Evolutionary conservation across 2,329 filamentous ascomycete genomes (phyloP).

Genomic region (Beauveria australis): DNA sequence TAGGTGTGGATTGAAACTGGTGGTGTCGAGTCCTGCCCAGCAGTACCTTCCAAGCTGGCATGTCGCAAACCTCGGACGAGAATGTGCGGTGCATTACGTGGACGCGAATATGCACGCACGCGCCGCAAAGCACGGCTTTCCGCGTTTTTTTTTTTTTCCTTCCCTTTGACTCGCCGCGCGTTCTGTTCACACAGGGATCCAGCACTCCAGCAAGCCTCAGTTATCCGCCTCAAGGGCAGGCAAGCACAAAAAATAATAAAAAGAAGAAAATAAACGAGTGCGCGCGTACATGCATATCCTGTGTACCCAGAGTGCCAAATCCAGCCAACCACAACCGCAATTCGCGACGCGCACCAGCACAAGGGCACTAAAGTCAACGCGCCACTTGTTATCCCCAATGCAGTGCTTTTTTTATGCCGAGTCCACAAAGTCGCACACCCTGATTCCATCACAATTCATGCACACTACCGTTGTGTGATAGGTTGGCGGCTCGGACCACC

Average conservation of each 20-base stretch:
- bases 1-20: not conserved
- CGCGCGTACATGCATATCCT: not conserved
- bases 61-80: constrained; percentile 4
- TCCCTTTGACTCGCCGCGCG: not conserved
- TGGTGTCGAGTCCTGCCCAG: not conserved
- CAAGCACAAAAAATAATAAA: not conserved
- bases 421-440: not conserved
- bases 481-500: constrained; percentile 9
- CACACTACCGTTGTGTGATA: constrained; percentile 7
- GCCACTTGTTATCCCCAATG: not conserved
- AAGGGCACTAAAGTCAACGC: not conserved
- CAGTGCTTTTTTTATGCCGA: constrained; percentile 6
- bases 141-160: not conserved
- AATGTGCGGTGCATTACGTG: not conserved
- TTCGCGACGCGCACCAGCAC: not conserved
- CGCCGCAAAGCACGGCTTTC: constrained; percentile 1
- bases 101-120: constrained; percentile 7
- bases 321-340: not conserved
- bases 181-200: not conserved
- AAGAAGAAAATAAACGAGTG: not conserved
- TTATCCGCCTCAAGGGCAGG: constrained; percentile 6
- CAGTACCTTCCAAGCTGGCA: constrained; percentile 4
- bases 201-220: not conserved
- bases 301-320: not conserved
- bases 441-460: constrained; percentile 8